A percentile compares a stretch with the other conserved stretches of the same genome.
phyloP scores from a whole-genome alignment of 768 basidiomycete genomes.

The Kwoniella bestiolae region DNA sequence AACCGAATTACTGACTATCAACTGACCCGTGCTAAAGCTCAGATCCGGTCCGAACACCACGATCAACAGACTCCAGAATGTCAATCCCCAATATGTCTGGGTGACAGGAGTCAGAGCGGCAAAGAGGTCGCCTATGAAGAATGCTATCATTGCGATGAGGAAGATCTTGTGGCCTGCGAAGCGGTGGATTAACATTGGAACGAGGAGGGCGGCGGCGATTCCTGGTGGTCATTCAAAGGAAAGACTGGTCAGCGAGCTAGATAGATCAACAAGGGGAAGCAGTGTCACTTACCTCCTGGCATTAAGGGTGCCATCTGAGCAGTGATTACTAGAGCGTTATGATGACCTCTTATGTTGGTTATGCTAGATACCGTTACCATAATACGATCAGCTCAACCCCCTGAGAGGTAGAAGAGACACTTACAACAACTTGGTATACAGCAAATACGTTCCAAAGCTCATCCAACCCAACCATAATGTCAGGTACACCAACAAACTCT shows the following conservation, averaged over 20 bases:
- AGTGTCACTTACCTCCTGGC: slow-evolving; percentile 16
- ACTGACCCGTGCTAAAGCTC: slow-evolving; percentile 32
- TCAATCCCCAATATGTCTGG: slow-evolving; percentile 35
- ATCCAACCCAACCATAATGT: slow-evolving; percentile 30
- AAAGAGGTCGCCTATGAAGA: slow-evolving; percentile 31
- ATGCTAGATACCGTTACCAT: slow-evolving; percentile 8
- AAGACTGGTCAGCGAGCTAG: neutral
- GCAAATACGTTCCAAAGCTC: slow-evolving; percentile 31
- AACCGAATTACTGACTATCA: slow-evolving; percentile 36
- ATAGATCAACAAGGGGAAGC: neutral
- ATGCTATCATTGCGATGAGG: slow-evolving; percentile 34
- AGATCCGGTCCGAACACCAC: slow-evolving; percentile 28
- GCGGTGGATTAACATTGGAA: slow-evolving; percentile 28
- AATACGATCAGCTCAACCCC: neutral
- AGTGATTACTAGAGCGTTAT: slow-evolving; percentile 22
- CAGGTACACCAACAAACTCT: slow-evolving; percentile 29
- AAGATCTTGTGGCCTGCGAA: slow-evolving; percentile 31
- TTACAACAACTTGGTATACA: slow-evolving; percentile 36
- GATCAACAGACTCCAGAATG: slow-evolving; percentile 22
- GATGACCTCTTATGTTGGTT: slow-evolving; percentile 13
- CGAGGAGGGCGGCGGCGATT: slow-evolving; percentile 28
- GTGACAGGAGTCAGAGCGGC: slow-evolving; percentile 21
- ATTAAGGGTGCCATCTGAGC: slow-evolving; percentile 34
- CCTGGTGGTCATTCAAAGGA: slow-evolving; percentile 21
- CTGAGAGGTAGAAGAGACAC: neutral